Evolutionary conservation across 2,329 filamentous ascomycete species (phyloP).

Genomic region (Alternaria conjuncta): DNA sequence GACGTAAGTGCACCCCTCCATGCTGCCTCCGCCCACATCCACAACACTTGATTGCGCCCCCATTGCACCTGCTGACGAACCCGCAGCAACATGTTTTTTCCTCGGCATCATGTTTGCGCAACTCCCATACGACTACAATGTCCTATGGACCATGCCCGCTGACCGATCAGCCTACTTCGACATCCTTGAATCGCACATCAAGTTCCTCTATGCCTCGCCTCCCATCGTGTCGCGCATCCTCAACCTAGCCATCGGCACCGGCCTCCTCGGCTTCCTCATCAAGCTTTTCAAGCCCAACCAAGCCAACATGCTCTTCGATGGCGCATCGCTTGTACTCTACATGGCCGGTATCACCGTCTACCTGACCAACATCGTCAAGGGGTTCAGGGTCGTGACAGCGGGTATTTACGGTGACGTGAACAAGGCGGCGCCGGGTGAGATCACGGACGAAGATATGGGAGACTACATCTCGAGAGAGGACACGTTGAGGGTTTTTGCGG

Average conservation of each 20-base stretch:
- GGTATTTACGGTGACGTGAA: conserved; percentile 67
- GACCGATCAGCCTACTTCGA: conserved; percentile 73
- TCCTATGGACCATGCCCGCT: conserved; percentile 77
- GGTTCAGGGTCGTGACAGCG: conserved; percentile 79
- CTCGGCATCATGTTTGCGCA: conserved; percentile 95
- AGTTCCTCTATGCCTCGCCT: conserved; percentile 88
- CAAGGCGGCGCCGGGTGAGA: conserved; percentile 39
- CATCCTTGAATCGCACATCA: conserved; percentile 87
- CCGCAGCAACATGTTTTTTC: conserved; percentile 82
- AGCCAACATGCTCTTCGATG: conserved; percentile 94
- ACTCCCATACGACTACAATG: conserved; percentile 94
- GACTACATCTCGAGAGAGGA: conserved; percentile 84
- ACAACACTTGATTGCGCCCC: conserved; percentile 1
- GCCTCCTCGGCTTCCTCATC: conserved; percentile 84
- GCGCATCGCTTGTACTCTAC: conserved; percentile 73
- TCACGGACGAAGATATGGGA: conserved; percentile 50
- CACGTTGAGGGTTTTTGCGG: conserved; percentile 85
- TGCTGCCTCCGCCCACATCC: conserved; percentile 8
- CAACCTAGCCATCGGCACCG: conserved; percentile 89
- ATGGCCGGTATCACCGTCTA: conserved; percentile 92
- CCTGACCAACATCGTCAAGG: conserved; percentile 95
- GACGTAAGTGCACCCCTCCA: conserved; percentile 68
- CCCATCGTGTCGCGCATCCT: conserved; percentile 92
- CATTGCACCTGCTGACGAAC: conserved; percentile 16
- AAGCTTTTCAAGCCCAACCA: conserved; percentile 96